Conservation (phyloP, 2,329 filamentous ascomycete species). For the Aspergillus felis region DNA sequence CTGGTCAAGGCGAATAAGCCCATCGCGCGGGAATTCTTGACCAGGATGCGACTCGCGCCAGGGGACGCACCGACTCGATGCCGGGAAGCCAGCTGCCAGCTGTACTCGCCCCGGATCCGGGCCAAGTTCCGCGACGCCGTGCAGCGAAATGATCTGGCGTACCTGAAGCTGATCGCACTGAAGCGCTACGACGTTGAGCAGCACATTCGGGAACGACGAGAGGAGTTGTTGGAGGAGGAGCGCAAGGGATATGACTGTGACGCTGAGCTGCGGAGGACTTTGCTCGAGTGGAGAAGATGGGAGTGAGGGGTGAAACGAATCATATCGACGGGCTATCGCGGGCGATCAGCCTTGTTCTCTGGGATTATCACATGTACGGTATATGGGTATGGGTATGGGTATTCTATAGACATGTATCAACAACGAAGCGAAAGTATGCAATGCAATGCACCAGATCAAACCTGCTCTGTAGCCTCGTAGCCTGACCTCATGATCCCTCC, state of each 20-base stretch:
- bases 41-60: slow-evolving; percentile 56
- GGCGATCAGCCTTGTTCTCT: neutral
- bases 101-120: slow-evolving; percentile 79
- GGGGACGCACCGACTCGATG: slow-evolving; percentile 39
- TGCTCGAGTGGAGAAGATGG: slow-evolving; percentile 51
- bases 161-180: slow-evolving; percentile 60
- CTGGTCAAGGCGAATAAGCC: slow-evolving; percentile 51
- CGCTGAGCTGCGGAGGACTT: slow-evolving; percentile 46
- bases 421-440: neutral
- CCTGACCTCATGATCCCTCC: neutral
- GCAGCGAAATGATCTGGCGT: slow-evolving; percentile 61
- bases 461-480: neutral
- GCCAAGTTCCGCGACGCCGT: slow-evolving; percentile 66
- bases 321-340: neutral
- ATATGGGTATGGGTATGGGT: neutral
- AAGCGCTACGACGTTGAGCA: slow-evolving; percentile 55
- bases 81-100: slow-evolving; percentile 60
- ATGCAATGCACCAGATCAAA: neutral
- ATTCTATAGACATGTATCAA: slow-evolving; percentile 4
- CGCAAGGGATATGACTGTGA: slow-evolving; percentile 52
- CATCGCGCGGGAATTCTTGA: slow-evolving; percentile 64
- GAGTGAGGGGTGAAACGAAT: slow-evolving; percentile 48
- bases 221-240: slow-evolving; percentile 55
- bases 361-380: neutral
- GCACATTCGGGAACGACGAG: slow-evolving; percentile 55